Percentiles rank a stretch among this genome's conserved stretches.
Evolutionary conservation across 1,139 yeast species (phyloP).

Genomic region (Saccharomyces uvarum): DNA sequence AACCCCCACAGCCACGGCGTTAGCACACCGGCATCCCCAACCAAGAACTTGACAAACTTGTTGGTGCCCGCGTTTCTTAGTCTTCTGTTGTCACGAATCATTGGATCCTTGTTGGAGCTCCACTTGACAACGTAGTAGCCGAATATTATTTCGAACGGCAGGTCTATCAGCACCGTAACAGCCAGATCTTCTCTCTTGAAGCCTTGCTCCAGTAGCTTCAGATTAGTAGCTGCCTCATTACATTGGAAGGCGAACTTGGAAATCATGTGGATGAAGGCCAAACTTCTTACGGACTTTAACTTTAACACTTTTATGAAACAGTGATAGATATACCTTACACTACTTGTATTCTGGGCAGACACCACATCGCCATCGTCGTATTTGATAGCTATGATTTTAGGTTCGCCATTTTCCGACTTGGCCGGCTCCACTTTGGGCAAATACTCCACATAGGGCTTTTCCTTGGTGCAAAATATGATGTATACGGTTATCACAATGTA

Average conservation of each 20-base stretch:
- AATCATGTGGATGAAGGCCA: conserved; percentile 65
- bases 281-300: conserved; percentile 66
- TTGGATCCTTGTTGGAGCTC: conserved; percentile 40
- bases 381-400: conserved; percentile 6
- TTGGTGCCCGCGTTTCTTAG: background rate
- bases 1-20: conserved; percentile 88
- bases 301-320: conserved; percentile 73
- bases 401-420: conserved; percentile 13
- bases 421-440: conserved; percentile 20
- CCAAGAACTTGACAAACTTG: conserved; percentile 19
- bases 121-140: conserved; percentile 95
- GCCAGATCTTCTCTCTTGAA: conserved; percentile 89
- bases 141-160: conserved; percentile 90
- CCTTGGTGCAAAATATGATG: conserved; percentile 52
- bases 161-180: conserved; percentile 83
- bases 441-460: conserved; percentile 43
- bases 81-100: background rate
- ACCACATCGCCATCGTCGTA: conserved; percentile 24
- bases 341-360: conserved; percentile 20
- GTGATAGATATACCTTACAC: conserved; percentile 47
- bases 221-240: conserved; percentile 90
- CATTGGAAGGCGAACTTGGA: conserved; percentile 93
- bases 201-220: conserved; percentile 88
- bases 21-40: conserved; percentile 40
- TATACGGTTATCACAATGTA: conserved; percentile 62